Base-by-base conservation (phyloP, 768 basidiomycete species). In the Omphalotus guepiniiformis region DNA sequence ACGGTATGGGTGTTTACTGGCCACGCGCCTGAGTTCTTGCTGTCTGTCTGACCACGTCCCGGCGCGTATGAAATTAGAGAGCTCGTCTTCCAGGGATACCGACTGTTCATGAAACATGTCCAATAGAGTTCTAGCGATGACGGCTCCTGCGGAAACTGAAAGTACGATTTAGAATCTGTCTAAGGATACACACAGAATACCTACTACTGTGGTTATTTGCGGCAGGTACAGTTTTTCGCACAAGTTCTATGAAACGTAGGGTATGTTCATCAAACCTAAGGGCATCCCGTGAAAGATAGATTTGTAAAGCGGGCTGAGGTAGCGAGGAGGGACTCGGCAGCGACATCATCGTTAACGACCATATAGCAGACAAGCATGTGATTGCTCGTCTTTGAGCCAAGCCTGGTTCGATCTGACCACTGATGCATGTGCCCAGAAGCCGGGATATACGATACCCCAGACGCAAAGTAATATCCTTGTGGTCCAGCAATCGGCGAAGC, bases 301-400 rank as follows among this genome's bases (percentile, higher is more conserved):
- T 25, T 27, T 8, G 3, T 28, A 15, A 25, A 13, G 16, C 7
- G 35, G 22, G 23, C 30, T 25, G 39, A n/a, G n/a, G n/a, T 40
- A 40, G 1, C 23, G 39, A 30, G 42, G 22, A 34, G 25, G 42
- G 30, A 15, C 43, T 44, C 22, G 66, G 66, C 13, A 69, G 60
- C 12, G 65, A 57, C 59, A 72, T 65, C 68, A 72, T 70, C n/a
- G 61, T 65, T 36, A 72, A 53, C 1, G 71, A 69, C 69, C 69
- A 70, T 11, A 71, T 71, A 4, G 71, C 67, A 19, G 63, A 63
- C 11, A 70, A 53, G 51, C 67, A 70, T 1, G 64, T 63, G 28
- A 56, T 53, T 0, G 66, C 63, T n/a, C 68, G 58, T 39, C 57
- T 65, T 36, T 66, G 59, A 6, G 63, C 53, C 7, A 55, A 21